phyloP scores from a whole-genome alignment of 1,284 basidiomycete genomes.

The Inonotus obliquus region DNA sequence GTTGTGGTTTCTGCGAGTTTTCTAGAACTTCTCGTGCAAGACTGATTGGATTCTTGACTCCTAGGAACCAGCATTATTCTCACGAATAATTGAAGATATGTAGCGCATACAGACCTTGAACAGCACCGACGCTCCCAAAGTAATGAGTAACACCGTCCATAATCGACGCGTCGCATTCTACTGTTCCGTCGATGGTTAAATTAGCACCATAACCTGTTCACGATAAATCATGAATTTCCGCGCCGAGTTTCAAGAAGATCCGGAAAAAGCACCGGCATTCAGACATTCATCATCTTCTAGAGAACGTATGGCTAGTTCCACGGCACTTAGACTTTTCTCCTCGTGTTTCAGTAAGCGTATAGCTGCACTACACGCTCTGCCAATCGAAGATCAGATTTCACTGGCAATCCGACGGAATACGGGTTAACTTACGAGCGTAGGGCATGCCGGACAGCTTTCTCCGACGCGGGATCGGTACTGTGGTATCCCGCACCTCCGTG shows the following conservation, averaged over 20 bases:
- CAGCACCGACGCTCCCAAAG: slow-evolving; percentile 69
- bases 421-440: slow-evolving; percentile 44
- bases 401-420: background rate
- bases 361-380: slow-evolving; percentile 1
- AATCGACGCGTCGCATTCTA: slow-evolving; percentile 75
- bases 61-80: slow-evolving; percentile 29
- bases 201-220: slow-evolving; percentile 68
- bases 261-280: slow-evolving; percentile 52
- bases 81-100: background rate
- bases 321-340: slow-evolving; percentile 36
- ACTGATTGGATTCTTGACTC: slow-evolving; percentile 62
- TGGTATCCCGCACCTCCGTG: slow-evolving; percentile 70
- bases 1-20: slow-evolving; percentile 43
- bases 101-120: slow-evolving; percentile 42
- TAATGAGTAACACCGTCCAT: slow-evolving; percentile 49
- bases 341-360: slow-evolving; percentile 1
- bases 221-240: background rate
- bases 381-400: background rate
- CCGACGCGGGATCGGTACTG: slow-evolving; percentile 30
- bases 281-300: slow-evolving; percentile 59
- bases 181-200: slow-evolving; percentile 58
- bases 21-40: slow-evolving; percentile 53
- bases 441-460: slow-evolving; percentile 46
- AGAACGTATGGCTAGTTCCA: slow-evolving; percentile 45
- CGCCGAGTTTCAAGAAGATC: too few species aligned